Conservation (phyloP, 352 stramenopile species). For the Pythium utonaiense region DNA sequence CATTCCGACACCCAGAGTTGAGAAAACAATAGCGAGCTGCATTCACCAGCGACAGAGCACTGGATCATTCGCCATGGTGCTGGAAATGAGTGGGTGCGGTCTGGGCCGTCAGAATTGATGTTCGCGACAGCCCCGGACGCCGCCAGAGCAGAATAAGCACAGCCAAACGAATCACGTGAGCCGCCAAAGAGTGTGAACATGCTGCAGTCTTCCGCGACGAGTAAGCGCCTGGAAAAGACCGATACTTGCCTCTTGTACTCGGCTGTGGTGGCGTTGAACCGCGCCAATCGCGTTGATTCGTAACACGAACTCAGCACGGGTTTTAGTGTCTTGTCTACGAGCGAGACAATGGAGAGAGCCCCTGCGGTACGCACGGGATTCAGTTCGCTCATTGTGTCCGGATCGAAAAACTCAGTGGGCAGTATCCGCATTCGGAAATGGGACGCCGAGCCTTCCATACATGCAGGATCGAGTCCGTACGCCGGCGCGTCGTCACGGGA, state of each 20-base stretch:
- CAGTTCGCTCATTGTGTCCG: slow-evolving; percentile 28
- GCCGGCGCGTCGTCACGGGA: slow-evolving; percentile 15
- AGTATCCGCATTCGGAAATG: slow-evolving; percentile 30
- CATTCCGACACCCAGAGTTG: slow-evolving; percentile 38
- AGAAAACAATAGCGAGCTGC: slow-evolving; percentile 36
- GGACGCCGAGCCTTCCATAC: slow-evolving; percentile 17
- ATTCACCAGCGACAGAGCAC: slow-evolving; percentile 32
- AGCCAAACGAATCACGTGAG: slow-evolving; percentile 25
- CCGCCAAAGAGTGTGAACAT: slow-evolving; percentile 26
- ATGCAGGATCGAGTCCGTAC: slow-evolving; percentile 29
- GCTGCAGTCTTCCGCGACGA: slow-evolving; percentile 23
- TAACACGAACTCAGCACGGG: slow-evolving; percentile 23
- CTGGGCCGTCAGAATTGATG: slow-evolving; percentile 17
- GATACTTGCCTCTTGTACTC: slow-evolving; percentile 24
- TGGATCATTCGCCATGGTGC: slow-evolving; percentile 42
- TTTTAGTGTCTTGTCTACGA: slow-evolving; percentile 16
- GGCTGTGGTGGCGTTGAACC: slow-evolving; percentile 15
- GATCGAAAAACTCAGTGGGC: slow-evolving; percentile 32
- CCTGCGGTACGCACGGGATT: slow-evolving; percentile 28
- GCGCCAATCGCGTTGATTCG: slow-evolving; percentile 2
- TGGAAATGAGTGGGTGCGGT: slow-evolving; percentile 25
- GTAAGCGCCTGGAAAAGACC: slow-evolving; percentile 24
- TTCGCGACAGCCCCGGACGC: slow-evolving; percentile 26
- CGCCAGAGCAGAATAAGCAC: slow-evolving; percentile 30
- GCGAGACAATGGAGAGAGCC: slow-evolving; percentile 27